phyloP scores from a whole-genome alignment of 345 rosid species.

The Gossypium australe region DNA sequence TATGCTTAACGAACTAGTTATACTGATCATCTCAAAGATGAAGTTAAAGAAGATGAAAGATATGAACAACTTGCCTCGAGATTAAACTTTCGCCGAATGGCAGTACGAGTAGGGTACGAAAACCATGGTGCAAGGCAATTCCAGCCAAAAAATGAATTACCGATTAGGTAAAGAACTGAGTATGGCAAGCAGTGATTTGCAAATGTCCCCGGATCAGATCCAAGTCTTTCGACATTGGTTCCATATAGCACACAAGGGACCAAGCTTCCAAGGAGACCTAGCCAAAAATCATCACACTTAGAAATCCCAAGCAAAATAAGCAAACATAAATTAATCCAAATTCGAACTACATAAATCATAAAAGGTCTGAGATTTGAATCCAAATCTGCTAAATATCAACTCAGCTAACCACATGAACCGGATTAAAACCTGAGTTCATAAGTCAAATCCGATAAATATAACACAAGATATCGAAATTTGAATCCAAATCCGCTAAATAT shows the following conservation, averaged over 20 bases:
- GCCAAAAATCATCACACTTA: not conserved
- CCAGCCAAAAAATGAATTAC: conserved; percentile 56
- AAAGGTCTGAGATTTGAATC: not conserved
- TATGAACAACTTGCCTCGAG: conserved; percentile 61
- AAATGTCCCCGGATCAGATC: conserved; percentile 68
- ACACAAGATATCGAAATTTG: not conserved
- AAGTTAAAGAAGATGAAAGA: not conserved
- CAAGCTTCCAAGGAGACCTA: conserved; percentile 86
- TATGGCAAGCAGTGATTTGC: conserved; percentile 71
- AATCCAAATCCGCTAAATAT: not conserved
- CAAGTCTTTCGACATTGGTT: conserved; percentile 84
- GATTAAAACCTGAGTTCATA: not conserved
- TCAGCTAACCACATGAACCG: not conserved
- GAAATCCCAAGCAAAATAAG: not conserved
- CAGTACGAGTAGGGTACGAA: conserved; percentile 71
- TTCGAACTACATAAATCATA: not conserved
- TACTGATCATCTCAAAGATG: too few species aligned
- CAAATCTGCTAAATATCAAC: not conserved
- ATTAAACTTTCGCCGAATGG: conserved; percentile 75
- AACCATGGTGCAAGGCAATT: conserved; percentile 87
- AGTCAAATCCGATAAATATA: not conserved
- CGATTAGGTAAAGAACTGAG: conserved; percentile 64
- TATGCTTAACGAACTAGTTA: not conserved
- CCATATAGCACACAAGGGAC: conserved; percentile 90
- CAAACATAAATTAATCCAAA: not conserved